Evolutionary conservation across 805 yeast species (phyloP).

Genomic region (Wickerhamiella allomyrinae): DNA sequence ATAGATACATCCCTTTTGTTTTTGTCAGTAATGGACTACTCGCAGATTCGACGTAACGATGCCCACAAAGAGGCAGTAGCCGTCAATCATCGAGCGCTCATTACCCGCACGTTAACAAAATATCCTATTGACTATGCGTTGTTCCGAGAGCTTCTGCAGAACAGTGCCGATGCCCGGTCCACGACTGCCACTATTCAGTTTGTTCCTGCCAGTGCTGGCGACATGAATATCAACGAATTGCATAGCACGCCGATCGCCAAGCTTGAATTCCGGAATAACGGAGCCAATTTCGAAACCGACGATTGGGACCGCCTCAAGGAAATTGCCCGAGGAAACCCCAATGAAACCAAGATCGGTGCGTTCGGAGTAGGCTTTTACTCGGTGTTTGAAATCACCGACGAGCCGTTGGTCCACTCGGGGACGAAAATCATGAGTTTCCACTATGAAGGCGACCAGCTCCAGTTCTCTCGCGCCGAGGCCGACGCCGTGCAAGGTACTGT

Average conservation of each 20-base stretch:
- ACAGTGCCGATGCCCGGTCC: constrained; percentile 30
- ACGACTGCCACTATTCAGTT: constrained; percentile 23
- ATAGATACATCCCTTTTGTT: too few species aligned
- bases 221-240: constrained; percentile 13
- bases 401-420: constrained; percentile 48
- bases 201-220: constrained; percentile 4
- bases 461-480: constrained; percentile 19
- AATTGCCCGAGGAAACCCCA: constrained; percentile 31
- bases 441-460: constrained; percentile 27
- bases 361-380: constrained; percentile 45
- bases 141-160: constrained; percentile 28
- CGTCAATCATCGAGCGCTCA: constrained; percentile 29
- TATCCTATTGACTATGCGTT: constrained; percentile 31
- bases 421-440: constrained; percentile 25
- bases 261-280: constrained; percentile 22
- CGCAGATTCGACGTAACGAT: background rate
- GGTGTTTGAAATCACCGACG: constrained; percentile 69
- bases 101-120: constrained; percentile 29
- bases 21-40: background rate
- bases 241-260: constrained; percentile 20
- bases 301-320: constrained; percentile 29
- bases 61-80: constrained; percentile 22
- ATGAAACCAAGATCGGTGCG: constrained; percentile 30
- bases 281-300: constrained; percentile 23
- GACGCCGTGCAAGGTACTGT: constrained; percentile 23